Evolutionary conservation across 345 rosid species (phyloP).

Genomic region (Arabidopsis suecica): DNA sequence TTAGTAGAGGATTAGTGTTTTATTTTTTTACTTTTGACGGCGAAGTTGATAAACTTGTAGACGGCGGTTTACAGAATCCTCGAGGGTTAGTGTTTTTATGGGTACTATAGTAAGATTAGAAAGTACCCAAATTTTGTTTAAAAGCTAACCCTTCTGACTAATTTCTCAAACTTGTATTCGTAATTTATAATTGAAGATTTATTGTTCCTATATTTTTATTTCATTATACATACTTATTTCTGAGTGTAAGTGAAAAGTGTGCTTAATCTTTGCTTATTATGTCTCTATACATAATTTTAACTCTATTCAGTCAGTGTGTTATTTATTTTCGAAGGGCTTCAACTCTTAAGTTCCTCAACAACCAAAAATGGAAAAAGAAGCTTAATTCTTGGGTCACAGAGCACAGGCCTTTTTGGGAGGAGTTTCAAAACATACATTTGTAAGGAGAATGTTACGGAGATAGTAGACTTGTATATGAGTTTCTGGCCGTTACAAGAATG

Average conservation of each 20-base stretch:
- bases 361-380: neutral
- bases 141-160: conserved; percentile 43
- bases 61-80: conserved; percentile 40
- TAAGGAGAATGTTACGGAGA: neutral
- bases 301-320: too few relatives aligned
- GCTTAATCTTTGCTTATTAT: neutral
- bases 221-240: neutral
- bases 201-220: neutral
- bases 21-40: conserved; percentile 15
- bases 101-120: conserved; percentile 26
- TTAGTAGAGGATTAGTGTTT: conserved; percentile 33
- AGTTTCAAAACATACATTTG: neutral
- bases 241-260: neutral
- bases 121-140: conserved; percentile 45
- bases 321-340: neutral
- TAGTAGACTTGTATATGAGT: neutral
- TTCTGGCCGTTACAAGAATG: neutral
- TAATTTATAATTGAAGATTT: conserved; percentile 16
- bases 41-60: conserved; percentile 31
- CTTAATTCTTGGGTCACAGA: neutral
- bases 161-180: conserved; percentile 35
- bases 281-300: too few relatives aligned
- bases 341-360: neutral
- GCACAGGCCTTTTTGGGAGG: neutral
- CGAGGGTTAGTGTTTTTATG: conserved; percentile 46